These are phyloP conservation scores for Aureobasidium sp. DNA, from an alignment of 2,329 filamentous ascomycete species.

Conservation along the genomic window DNA sequence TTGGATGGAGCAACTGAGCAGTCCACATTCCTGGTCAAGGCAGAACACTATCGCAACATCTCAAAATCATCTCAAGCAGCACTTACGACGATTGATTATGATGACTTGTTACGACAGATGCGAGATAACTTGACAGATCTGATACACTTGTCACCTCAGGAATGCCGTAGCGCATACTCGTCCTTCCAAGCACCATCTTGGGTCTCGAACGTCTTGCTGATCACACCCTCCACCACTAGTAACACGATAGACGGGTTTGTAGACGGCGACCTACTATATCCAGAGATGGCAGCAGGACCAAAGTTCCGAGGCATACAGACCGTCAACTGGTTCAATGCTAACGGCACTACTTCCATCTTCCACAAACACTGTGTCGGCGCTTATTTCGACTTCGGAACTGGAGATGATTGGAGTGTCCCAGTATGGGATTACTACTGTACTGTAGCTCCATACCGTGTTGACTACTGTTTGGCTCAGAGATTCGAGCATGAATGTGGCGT, in stretches of 20 bases:
- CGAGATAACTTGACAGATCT: neutral
- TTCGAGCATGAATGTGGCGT: conserved; percentile 6
- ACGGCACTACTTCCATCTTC: neutral
- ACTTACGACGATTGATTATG: neutral
- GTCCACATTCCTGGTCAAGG: neutral
- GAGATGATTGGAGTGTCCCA: neutral
- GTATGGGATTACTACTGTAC: conserved; percentile 10
- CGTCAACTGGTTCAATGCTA: neutral
- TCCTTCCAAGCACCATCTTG: neutral
- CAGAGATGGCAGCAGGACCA: neutral
- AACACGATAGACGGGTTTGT: neutral
- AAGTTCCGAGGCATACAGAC: neutral
- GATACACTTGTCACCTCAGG: neutral
- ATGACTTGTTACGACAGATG: neutral
- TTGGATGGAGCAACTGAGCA: neutral
- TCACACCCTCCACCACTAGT: neutral
- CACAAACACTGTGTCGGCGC: conserved; percentile 5
- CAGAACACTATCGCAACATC: neutral
- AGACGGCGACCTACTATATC: conserved; percentile 1
- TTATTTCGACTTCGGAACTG: neutral
- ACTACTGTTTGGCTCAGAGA: conserved; percentile 12
- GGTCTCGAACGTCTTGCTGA: conserved; percentile 1
- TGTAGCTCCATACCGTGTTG: neutral
- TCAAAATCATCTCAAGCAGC: neutral
- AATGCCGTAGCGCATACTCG: conserved; percentile 4